These are phyloP conservation scores for Odontarrhena argentea DNA, from an alignment of 345 rosid species.

Conservation along the genomic window DNA sequence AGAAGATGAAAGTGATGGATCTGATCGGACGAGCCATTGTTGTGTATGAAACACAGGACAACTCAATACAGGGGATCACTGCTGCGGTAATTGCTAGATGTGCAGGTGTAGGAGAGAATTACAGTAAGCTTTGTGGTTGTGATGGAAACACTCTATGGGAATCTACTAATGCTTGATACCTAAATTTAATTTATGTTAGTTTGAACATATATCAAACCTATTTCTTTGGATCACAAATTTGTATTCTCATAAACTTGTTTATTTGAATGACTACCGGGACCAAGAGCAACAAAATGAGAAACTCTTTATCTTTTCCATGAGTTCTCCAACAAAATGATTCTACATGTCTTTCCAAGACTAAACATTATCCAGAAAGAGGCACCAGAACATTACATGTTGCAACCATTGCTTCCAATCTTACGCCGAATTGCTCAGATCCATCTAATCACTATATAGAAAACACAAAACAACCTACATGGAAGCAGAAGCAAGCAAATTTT, in stretches of 20 bases:
- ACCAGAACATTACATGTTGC: conserved; percentile 10
- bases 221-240: too few relatives aligned
- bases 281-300: background rate
- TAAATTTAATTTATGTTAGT: too few relatives aligned
- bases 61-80: conserved; percentile 54
- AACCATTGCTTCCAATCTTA: conserved; percentile 15
- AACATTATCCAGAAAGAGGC: conserved; percentile 5
- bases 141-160: conserved; percentile 97
- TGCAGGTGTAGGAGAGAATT: conserved; percentile 94
- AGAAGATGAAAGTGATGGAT: conserved; percentile 68
- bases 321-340: background rate
- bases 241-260: too few relatives aligned
- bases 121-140: conserved; percentile 82
- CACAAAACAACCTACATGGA: background rate
- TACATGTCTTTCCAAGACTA: background rate
- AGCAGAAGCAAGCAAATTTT: background rate
- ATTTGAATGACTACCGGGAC: too few relatives aligned
- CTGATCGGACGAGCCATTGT: conserved; percentile 81
- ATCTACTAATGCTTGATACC: conserved; percentile 40
- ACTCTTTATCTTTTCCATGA: background rate
- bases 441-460: background rate
- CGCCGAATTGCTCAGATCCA: background rate
- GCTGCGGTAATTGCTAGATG: conserved; percentile 96
- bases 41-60: conserved; percentile 64
- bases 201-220: too few relatives aligned